Evolutionary conservation across 805 yeast species (phyloP).

Genomic region (Teunomyces pallodes): DNA sequence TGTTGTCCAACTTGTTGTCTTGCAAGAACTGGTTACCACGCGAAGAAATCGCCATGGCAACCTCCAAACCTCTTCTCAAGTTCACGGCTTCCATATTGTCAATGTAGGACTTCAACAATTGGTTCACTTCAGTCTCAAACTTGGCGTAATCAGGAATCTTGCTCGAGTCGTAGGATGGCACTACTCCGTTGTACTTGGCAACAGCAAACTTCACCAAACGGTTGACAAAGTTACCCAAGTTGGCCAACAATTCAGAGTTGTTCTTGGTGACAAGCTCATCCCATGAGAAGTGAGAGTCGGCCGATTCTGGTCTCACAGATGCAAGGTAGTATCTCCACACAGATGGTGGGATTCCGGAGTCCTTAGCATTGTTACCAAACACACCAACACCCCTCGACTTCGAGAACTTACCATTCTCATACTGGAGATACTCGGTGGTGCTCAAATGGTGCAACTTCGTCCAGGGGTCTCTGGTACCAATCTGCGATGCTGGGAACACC

Average conservation of each 20-base stretch:
- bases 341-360: constrained; percentile 83
- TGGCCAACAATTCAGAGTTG: constrained; percentile 90
- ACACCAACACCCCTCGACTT: constrained; percentile 98
- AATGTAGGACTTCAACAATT: constrained; percentile 58
- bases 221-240: constrained; percentile 95
- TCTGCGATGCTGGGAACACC: constrained; percentile 89
- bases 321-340: constrained; percentile 98
- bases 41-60: constrained; percentile 86
- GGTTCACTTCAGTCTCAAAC: constrained; percentile 57
- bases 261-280: constrained; percentile 90
- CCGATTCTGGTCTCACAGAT: constrained; percentile 88
- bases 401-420: constrained; percentile 97
- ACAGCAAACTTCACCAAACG: constrained; percentile 85
- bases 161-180: constrained; percentile 61
- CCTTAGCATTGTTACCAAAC: constrained; percentile 96
- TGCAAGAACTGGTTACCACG: constrained; percentile 95
- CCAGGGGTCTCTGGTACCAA: constrained; percentile 90
- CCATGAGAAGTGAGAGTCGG: constrained; percentile 98
- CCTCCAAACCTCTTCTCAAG: constrained; percentile 85
- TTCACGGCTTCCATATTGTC: constrained; percentile 74
- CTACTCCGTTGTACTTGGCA: constrained; percentile 88
- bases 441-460: constrained; percentile 85
- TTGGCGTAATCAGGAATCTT: constrained; percentile 46
- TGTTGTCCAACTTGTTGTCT: constrained; percentile 92
- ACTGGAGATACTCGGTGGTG: constrained; percentile 95